These are phyloP conservation scores for Hypomyces rosellus DNA, from an alignment of 2,329 filamentous ascomycete genomes.

Conservation along the genomic window DNA sequence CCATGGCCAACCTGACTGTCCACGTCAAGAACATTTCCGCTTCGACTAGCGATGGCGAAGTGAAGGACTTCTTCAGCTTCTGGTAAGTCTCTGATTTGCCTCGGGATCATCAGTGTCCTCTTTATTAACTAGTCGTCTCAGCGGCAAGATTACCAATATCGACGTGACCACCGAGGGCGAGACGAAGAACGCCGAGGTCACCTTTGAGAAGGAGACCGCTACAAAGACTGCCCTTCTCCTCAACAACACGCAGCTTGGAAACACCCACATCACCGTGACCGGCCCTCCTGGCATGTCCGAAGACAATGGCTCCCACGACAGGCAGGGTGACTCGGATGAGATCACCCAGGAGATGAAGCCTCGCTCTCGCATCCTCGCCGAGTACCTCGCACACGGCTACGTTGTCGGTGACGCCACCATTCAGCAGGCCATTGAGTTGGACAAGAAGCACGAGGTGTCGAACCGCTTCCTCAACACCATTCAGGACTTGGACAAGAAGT, in stretches of 20 bases:
- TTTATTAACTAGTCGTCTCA: slow-evolving; percentile 28
- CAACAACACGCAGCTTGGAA: slow-evolving; percentile 90
- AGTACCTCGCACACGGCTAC: slow-evolving; percentile 96
- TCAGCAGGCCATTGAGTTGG: slow-evolving; percentile 77
- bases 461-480: slow-evolving; percentile 72
- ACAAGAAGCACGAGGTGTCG: slow-evolving; percentile 83
- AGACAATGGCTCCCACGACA: slow-evolving; percentile 53
- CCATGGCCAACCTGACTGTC: slow-evolving; percentile 48
- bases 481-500: slow-evolving; percentile 72
- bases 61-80: slow-evolving; percentile 97
- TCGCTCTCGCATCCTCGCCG: slow-evolving; percentile 83
- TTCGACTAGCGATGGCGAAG: slow-evolving; percentile 80
- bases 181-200: slow-evolving; percentile 80
- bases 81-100: slow-evolving; percentile 48
- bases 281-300: slow-evolving; percentile 59
- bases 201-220: slow-evolving; percentile 93
- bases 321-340: slow-evolving; percentile 57
- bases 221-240: slow-evolving; percentile 95
- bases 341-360: slow-evolving; percentile 97
- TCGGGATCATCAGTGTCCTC: neutral
- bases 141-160: slow-evolving; percentile 85
- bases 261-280: slow-evolving; percentile 73
- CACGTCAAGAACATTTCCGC: slow-evolving; percentile 83
- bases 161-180: slow-evolving; percentile 64
- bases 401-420: slow-evolving; percentile 68